A percentile compares a stretch with the other conserved stretches of the same genome.
These are phyloP conservation scores for Paraphaeosphaeria sporulosa DNA, from an alignment of 2,329 filamentous ascomycete species.

Conservation along the genomic window DNA sequence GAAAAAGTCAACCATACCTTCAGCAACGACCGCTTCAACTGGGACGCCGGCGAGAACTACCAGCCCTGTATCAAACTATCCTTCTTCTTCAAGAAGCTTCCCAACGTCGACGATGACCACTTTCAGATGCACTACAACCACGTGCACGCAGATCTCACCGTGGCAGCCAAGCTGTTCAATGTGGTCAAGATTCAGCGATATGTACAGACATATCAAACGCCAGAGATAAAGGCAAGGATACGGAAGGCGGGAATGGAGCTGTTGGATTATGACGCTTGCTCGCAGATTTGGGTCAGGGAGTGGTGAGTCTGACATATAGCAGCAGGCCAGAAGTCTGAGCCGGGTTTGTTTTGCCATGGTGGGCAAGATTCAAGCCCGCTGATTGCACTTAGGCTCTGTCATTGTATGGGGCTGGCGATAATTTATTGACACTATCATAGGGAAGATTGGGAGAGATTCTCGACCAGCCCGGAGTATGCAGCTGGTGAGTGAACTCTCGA, in stretches of 20 bases:
- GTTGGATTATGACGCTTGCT: conserved; percentile 35
- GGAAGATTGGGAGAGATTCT: conserved; percentile 33
- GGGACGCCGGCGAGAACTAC: conserved; percentile 38
- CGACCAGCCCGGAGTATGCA: conserved; percentile 30
- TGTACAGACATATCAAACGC: conserved; percentile 32
- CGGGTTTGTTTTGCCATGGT: no score
- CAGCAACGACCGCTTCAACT: conserved; percentile 30
- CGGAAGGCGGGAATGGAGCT: conserved; percentile 31
- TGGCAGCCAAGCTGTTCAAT: conserved; percentile 37
- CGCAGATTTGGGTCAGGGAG: conserved; percentile 31
- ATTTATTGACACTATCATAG: no score
- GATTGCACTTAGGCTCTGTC: no score
- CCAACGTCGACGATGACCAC: conserved; percentile 38
- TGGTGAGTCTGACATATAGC: conserved; percentile 13
- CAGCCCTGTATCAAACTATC: conserved; percentile 43
- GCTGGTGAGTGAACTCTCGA: conserved; percentile 15
- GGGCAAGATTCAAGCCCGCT: no score
- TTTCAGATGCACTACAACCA: conserved; percentile 46
- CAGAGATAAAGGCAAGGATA: conserved; percentile 32
- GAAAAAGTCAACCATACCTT: conserved; percentile 31
- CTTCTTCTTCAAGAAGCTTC: conserved; percentile 43
- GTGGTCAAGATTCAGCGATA: conserved; percentile 39
- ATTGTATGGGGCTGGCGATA: no score
- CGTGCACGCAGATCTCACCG: conserved; percentile 41
- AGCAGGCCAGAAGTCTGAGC: no score